Evolutionary conservation across 2,329 filamentous ascomycete species (phyloP).

Genomic region (Hypoxylon sp.): DNA sequence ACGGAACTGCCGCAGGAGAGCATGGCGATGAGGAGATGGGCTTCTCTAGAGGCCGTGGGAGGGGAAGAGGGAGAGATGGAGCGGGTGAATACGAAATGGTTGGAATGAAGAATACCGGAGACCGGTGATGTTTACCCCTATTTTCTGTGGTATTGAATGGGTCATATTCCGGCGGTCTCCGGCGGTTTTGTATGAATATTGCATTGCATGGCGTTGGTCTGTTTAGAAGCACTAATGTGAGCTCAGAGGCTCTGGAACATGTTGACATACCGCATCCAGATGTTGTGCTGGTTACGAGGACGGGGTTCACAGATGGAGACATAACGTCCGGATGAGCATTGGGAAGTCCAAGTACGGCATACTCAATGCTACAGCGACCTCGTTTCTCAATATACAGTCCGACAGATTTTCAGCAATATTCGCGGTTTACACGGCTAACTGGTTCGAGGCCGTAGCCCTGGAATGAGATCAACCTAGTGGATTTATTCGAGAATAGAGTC

Average conservation of each 20-base stretch:
- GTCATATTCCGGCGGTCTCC: constrained; percentile 29
- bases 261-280: constrained; percentile 11
- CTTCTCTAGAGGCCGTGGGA: constrained; percentile 64
- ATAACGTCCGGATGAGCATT: constrained; percentile 1
- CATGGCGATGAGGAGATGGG: constrained; percentile 63
- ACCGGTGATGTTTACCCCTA: constrained; percentile 42
- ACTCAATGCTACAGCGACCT: neutral
- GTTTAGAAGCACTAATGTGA: constrained; percentile 28
- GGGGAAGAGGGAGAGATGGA: constrained; percentile 68
- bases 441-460: neutral
- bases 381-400: neutral
- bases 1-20: constrained; percentile 42
- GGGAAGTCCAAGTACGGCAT: neutral
- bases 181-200: constrained; percentile 45
- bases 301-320: neutral
- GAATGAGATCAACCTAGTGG: neutral
- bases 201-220: constrained; percentile 42
- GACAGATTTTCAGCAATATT: neutral
- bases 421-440: neutral
- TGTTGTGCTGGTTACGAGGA: constrained; percentile 8
- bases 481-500: neutral
- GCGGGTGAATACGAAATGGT: constrained; percentile 78
- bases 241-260: constrained; percentile 9
- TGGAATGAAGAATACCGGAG: constrained; percentile 60
- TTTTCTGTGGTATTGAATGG: constrained; percentile 31